A percentile compares a stretch with the other conserved stretches of the same genome.
Evolutionary conservation across 345 rosid genomes (phyloP).

Genomic region (Pseudoturritis turrita): DNA sequence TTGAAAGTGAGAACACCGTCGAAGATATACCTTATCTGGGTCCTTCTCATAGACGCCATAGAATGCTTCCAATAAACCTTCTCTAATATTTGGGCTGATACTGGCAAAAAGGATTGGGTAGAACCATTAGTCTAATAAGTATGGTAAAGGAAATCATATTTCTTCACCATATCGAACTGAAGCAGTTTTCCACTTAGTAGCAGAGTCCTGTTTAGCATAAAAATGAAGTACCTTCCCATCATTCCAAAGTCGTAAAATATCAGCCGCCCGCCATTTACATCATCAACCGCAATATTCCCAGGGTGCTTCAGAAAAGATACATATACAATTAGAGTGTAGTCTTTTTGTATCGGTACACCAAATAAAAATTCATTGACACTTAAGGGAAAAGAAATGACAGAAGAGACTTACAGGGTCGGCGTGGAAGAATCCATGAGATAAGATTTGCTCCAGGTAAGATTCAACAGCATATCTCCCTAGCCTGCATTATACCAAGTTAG

Average conservation of each 20-base stretch:
- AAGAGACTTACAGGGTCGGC: conserved; percentile 83
- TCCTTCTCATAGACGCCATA: conserved; percentile 95
- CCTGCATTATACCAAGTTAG: conserved; percentile 40
- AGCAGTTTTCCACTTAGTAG: background rate
- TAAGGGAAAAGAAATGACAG: background rate
- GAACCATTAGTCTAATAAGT: conserved; percentile 6
- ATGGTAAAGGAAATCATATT: background rate
- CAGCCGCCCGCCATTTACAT: conserved; percentile 94
- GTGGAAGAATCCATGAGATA: conserved; percentile 97
- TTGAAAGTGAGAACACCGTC: background rate
- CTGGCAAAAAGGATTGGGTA: conserved; percentile 35
- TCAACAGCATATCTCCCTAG: conserved; percentile 94
- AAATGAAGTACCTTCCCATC: conserved; percentile 92
- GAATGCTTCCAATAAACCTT: conserved; percentile 82
- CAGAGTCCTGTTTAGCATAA: background rate
- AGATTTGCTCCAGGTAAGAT: conserved; percentile 96
- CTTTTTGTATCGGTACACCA: background rate
- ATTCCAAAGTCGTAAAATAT: conserved; percentile 98
- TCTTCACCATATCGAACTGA: background rate
- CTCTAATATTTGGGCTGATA: conserved; percentile 90
- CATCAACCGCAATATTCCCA: conserved; percentile 98
- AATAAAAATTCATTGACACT: background rate
- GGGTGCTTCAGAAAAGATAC: conserved; percentile 64
- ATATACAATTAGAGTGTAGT: background rate
- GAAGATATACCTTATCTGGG: conserved; percentile 73